These are phyloP conservation scores for Phytophthora fragariae DNA, from an alignment of 352 stramenopile genomes.

Conservation along the genomic window DNA sequence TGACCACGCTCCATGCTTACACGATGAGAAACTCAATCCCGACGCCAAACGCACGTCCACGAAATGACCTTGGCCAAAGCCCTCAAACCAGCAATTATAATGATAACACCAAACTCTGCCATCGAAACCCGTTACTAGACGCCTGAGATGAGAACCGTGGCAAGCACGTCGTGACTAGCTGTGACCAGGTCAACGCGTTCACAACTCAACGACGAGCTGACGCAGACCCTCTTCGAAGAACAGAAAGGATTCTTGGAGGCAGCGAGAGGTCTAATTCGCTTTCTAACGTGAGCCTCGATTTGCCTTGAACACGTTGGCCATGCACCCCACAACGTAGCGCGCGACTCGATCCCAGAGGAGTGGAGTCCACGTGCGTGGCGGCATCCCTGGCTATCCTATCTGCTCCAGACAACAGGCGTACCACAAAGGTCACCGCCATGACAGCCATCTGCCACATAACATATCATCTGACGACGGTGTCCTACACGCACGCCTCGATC, in stretches of 20 bases:
- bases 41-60: not conserved
- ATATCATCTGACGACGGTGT: conserved; percentile 25
- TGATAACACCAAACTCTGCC: not conserved
- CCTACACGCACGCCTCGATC: conserved; percentile 27
- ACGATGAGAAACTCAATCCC: conserved; percentile 9
- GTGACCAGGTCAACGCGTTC: conserved; percentile 11
- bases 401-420: conserved; percentile 1
- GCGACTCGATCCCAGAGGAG: not conserved
- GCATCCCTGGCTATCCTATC: conserved; percentile 21
- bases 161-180: not conserved
- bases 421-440: conserved; percentile 22
- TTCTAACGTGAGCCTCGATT: conserved; percentile 4
- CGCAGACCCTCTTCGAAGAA: too few species aligned
- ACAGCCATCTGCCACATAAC: conserved; percentile 32
- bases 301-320: not conserved
- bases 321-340: not conserved
- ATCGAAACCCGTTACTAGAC: conserved; percentile 2
- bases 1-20: not conserved
- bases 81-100: not conserved
- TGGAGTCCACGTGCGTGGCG: too few species aligned
- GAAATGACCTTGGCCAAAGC: not conserved
- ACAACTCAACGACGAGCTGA: conserved; percentile 9
- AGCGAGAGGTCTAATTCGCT: not conserved
- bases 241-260: conserved; percentile 1
- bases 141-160: not conserved